A percentile compares a stretch with the other conserved stretches of the same genome.
These are phyloP conservation scores for Dothideomycetes sp. DNA, from an alignment of 2,329 filamentous ascomycete genomes.

Conservation along the genomic window DNA sequence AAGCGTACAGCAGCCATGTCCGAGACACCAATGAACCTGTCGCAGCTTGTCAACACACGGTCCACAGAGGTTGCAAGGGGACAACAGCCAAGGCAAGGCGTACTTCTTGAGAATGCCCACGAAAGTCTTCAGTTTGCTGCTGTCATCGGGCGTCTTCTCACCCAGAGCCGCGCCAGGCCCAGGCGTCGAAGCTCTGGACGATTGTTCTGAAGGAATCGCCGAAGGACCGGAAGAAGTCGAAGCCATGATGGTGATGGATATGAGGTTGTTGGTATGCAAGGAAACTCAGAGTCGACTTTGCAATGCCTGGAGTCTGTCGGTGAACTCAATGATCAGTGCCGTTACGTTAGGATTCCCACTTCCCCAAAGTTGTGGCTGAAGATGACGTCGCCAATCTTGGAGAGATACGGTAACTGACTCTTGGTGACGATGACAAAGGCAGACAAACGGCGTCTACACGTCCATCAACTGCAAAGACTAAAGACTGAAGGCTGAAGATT, in stretches of 20 bases:
- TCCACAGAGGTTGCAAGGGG: neutral
- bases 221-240: constrained; percentile 10
- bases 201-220: constrained; percentile 7
- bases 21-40: constrained; percentile 86
- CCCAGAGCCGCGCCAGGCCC: constrained; percentile 18
- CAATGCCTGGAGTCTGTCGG: too few relatives aligned
- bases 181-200: constrained; percentile 9
- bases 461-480: too few relatives aligned
- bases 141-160: constrained; percentile 62
- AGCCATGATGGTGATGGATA: constrained; percentile 10
- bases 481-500: too few relatives aligned
- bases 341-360: too few relatives aligned
- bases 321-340: too few relatives aligned
- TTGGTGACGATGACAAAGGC: too few relatives aligned
- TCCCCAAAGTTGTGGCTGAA: too few relatives aligned
- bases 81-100: constrained; percentile 26
- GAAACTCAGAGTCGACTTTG: too few relatives aligned
- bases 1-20: constrained; percentile 95
- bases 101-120: constrained; percentile 81
- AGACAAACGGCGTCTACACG: too few relatives aligned
- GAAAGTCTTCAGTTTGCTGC: constrained; percentile 82
- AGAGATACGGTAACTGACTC: too few relatives aligned
- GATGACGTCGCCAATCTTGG: too few relatives aligned
- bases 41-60: constrained; percentile 13
- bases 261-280: too few relatives aligned